Percentiles rank a stretch among this genome's conserved stretches.
phyloP scores from a whole-genome alignment of 2,329 filamentous ascomycete species.

The Orbilia oligospora region DNA sequence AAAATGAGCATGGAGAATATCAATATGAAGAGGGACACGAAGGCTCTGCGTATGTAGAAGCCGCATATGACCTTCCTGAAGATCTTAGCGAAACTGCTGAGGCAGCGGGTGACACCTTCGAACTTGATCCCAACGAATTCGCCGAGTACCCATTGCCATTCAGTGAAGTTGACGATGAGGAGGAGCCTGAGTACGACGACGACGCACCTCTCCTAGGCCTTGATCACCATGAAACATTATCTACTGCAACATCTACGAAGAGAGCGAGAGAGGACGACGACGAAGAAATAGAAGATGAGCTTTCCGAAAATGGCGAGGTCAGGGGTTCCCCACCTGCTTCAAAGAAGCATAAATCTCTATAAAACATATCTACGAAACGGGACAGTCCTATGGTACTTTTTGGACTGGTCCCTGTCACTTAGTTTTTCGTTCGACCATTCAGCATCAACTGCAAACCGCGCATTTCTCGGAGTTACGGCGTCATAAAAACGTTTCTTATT shows the following conservation, averaged over 20 bases:
- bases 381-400: not conserved
- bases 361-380: not conserved
- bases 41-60: constrained; percentile 4
- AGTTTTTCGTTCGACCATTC: constrained; percentile 22
- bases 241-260: constrained; percentile 43
- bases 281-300: constrained; percentile 39
- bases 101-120: not conserved
- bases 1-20: constrained; percentile 26
- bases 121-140: constrained; percentile 39
- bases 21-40: constrained; percentile 22
- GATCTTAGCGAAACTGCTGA: not conserved
- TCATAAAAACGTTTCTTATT: constrained; percentile 3
- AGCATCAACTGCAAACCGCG: constrained; percentile 9
- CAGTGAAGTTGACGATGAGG: not conserved
- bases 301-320: constrained; percentile 29
- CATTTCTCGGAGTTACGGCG: constrained; percentile 53
- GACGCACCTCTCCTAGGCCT: constrained; percentile 40
- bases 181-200: constrained; percentile 13
- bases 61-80: not conserved
- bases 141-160: constrained; percentile 49
- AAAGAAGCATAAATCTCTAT: constrained; percentile 43
- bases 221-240: constrained; percentile 46
- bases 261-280: constrained; percentile 48
- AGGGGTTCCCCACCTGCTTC: constrained; percentile 43
- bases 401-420: not conserved